Base-by-base conservation (phyloP, 2,329 filamentous ascomycete genomes). In the Exophiala sp. region DNA sequence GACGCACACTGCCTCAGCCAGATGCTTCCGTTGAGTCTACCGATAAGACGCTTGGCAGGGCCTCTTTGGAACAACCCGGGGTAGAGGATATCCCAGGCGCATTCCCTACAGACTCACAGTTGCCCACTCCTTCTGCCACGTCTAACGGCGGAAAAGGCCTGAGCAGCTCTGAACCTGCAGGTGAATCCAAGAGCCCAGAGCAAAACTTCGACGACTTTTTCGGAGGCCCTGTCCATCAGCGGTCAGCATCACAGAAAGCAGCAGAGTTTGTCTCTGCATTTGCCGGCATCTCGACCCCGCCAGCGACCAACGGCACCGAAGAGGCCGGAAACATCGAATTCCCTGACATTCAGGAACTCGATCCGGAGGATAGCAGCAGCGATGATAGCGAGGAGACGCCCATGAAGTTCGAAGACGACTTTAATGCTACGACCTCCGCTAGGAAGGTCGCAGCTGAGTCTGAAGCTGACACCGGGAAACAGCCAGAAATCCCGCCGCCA, bases 401-500 rank as follows among this genome's bases (percentile, higher is more conserved):
- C 23, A 51, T 70, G 60, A 88, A 90, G 0, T 97, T 97, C 64
- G 91, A 94, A 43, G 93, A 98, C 64, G 85, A 96, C 66, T 97
- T 97, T 65, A 83, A 86, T 0, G 81, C 86, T 11, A 77, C 79
- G 23, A 76, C 72, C 37, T 68, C 74, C 1, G 61, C 62, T 3
- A 63, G 66, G 13, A 60, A 60, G 37, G 45, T 58, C 32, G 49
- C 64, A 16, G 18, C 16, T 18, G 48, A 61, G 52, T 62, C 57
- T 24, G 48, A 61, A 52, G 62, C 57, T 24, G 63, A 63, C 52
- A 64, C 64, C 53, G 71, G 62, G 57, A 68, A 58, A 52, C 65
- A 63, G 59, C 68, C 64, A 52, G 63, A 66, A 56, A 58, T 63
- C 57, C 53, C 68, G 54, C 38, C 50, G 11, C 42, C 35, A n/a